phyloP scores from a whole-genome alignment of 495 filamentous ascomycete species.

The Parmelia sp. region DNA sequence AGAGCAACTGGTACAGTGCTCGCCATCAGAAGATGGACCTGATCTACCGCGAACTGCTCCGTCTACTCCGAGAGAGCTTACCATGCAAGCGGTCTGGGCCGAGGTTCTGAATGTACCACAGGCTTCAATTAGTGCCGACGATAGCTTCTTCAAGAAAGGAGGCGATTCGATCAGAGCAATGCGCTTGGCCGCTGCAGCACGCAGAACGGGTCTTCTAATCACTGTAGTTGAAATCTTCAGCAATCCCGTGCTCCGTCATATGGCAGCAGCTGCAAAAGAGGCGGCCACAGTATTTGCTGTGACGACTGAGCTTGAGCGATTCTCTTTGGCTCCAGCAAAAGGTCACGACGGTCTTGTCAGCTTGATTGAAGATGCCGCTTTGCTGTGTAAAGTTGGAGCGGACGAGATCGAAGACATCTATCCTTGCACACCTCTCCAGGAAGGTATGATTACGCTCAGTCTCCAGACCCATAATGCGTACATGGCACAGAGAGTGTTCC shows the following conservation, averaged over 20 bases:
- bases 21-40: too few species aligned
- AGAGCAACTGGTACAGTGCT: too few species aligned
- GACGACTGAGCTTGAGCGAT: too few species aligned
- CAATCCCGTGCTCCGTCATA: conserved; percentile 1
- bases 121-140: conserved; percentile 34
- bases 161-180: conserved; percentile 28
- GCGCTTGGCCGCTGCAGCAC: conserved; percentile 12
- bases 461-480: conserved; percentile 32
- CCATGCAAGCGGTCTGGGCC: too few species aligned
- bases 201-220: neutral
- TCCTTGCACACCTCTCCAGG: conserved; percentile 56
- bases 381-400: too few species aligned
- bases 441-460: conserved; percentile 49
- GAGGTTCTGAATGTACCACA: conserved; percentile 19
- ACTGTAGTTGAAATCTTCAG: conserved; percentile 21
- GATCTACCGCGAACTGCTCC: too few species aligned
- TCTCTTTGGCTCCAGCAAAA: too few species aligned
- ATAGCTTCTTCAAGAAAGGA: conserved; percentile 24
- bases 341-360: too few species aligned
- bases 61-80: too few species aligned
- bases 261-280: conserved; percentile 20
- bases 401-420: conserved; percentile 57
- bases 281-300: too few species aligned
- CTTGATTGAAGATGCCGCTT: too few species aligned
- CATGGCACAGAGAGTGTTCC: conserved; percentile 29